Percentiles rank a stretch among this genome's conserved stretches.
Conservation (phyloP, 2,329 filamentous ascomycete genomes). For the Arthrobotrys conoides region DNA sequence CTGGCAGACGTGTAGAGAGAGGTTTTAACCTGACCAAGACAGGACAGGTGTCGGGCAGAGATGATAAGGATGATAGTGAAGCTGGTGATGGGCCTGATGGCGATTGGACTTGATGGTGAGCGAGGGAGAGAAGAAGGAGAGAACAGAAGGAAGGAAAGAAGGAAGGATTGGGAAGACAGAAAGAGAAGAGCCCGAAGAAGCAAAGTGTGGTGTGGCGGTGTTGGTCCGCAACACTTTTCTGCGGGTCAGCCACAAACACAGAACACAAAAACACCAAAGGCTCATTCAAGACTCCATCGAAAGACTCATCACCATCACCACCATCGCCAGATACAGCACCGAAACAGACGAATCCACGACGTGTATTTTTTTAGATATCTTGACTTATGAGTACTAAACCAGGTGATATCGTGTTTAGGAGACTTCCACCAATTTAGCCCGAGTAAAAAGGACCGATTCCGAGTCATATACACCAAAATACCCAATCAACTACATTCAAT, state of each 20-base stretch:
- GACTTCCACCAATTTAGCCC: not conserved
- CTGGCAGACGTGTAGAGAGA: not conserved
- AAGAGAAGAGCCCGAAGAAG: not conserved
- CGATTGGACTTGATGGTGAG: constrained; percentile 16
- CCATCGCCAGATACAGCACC: not conserved
- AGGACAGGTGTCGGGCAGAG: not conserved
- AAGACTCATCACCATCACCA: constrained; percentile 39
- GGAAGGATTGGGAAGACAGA: constrained; percentile 10
- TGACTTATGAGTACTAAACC: constrained; percentile 8
- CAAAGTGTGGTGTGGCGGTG: constrained; percentile 38
- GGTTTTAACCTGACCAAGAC: not conserved
- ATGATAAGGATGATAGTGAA: not conserved
- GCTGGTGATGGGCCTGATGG: constrained; percentile 19
- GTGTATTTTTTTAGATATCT: constrained; percentile 22
- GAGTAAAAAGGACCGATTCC: not conserved
- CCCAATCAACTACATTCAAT: not conserved
- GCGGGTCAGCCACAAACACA: constrained; percentile 37
- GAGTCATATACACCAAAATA: not conserved
- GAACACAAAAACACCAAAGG: not conserved
- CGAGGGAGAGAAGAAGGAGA: constrained; percentile 7
- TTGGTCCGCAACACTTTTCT: too few relatives aligned
- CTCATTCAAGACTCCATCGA: not conserved
- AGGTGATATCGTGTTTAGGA: constrained; percentile 31
- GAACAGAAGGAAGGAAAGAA: constrained; percentile 18
- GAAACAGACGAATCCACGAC: constrained; percentile 9